These are phyloP conservation scores for Spergularia bocconei DNA, from an alignment of 148 eudicot genomes.

Conservation along the genomic window DNA sequence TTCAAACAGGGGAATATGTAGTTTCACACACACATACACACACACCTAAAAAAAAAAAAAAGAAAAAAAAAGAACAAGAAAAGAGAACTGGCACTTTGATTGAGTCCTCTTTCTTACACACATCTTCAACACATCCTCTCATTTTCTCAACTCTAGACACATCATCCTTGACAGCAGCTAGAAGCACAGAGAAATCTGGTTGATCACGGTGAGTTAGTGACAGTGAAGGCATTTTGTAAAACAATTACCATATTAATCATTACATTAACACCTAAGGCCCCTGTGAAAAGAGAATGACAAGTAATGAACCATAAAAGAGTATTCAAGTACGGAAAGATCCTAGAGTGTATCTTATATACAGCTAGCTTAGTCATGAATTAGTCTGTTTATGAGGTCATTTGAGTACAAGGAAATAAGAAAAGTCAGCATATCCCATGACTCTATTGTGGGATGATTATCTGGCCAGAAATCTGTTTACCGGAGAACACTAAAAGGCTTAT, in stretches of 20 bases:
- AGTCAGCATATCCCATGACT: background rate
- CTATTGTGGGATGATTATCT: background rate
- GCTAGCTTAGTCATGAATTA: background rate
- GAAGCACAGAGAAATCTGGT: no score
- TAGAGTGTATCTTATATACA: background rate
- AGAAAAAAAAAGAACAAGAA: no score
- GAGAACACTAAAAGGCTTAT: no score
- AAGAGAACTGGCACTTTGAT: no score
- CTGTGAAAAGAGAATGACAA: background rate
- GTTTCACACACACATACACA: background rate
- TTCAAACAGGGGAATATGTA: background rate
- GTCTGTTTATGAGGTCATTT: background rate
- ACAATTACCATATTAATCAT: background rate
- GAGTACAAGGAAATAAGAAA: background rate
- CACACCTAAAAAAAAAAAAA: no score
- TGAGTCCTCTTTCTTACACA: background rate
- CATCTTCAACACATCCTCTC: background rate
- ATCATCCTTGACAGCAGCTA: background rate
- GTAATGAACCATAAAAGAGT: background rate
- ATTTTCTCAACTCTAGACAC: background rate
- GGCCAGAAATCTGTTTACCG: no score
- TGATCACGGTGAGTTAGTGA: background rate
- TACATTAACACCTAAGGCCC: background rate
- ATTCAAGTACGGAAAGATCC: background rate
- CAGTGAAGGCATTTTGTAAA: background rate